Evolutionary conservation across 2,329 filamentous ascomycete genomes (phyloP).

Genomic region (Pestalotiopsis sp.): DNA sequence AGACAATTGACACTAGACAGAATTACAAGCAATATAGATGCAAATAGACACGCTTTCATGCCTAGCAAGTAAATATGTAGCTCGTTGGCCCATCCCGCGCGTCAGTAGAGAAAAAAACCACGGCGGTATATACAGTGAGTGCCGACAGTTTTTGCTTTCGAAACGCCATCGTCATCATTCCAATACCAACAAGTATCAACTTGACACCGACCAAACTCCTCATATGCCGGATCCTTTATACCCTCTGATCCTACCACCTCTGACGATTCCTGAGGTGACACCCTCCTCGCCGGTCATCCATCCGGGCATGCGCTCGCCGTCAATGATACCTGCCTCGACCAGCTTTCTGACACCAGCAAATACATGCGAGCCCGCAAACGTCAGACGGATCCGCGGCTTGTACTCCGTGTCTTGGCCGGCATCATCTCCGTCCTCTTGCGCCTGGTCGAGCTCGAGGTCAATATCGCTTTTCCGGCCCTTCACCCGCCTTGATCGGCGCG

Average conservation of each 20-base stretch:
- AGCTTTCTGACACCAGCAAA: constrained; percentile 80
- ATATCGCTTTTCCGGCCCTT: constrained; percentile 27
- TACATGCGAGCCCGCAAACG: constrained; percentile 76
- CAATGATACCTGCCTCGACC: constrained; percentile 75
- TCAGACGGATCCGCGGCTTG: constrained; percentile 65
- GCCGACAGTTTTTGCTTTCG: neutral
- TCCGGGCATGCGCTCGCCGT: constrained; percentile 79
- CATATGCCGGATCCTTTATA: constrained; percentile 57
- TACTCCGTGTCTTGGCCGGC: constrained; percentile 39
- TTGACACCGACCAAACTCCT: constrained; percentile 15
- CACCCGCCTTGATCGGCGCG: constrained; percentile 17
- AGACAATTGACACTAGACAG: constrained; percentile 44
- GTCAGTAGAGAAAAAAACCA: no score
- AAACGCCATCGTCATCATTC: constrained; percentile 5
- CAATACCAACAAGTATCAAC: neutral
- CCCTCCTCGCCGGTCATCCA: constrained; percentile 92
- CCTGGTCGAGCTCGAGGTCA: constrained; percentile 23
- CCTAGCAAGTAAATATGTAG: neutral
- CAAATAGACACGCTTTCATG: neutral
- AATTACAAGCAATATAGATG: neutral
- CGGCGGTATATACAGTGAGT: neutral
- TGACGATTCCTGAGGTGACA: constrained; percentile 73
- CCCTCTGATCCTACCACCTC: constrained; percentile 65
- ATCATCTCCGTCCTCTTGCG: constrained; percentile 20
- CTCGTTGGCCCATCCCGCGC: neutral